Evolutionary conservation across 2,329 filamentous ascomycete genomes (phyloP), one percentile per base, ranked within the genome.

Genomic region (Epichloe elymi): DNA sequence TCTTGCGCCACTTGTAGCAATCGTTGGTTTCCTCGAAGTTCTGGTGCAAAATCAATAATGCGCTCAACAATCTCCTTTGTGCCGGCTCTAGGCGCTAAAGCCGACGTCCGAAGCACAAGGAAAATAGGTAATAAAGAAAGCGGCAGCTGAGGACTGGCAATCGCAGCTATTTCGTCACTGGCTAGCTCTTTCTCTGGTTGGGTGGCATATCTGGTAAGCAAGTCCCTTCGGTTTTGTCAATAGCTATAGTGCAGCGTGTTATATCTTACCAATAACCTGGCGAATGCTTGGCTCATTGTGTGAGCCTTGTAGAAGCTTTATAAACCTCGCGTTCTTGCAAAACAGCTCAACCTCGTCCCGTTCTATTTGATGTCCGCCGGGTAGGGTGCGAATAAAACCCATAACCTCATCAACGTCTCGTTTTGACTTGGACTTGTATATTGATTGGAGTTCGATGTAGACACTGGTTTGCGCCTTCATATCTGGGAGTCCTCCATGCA

Each of bases 391-490:
- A 41, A 88, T 82, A 12, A 69, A 79, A 12, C 74, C 69, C 3
- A 88, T 69, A 2, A 97, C 85, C 65, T 95, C 85, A 33, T 79
- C 77, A 14, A 83, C 72, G 61, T 98, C 93, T 60, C 78, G 72
- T 36, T 85, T 81, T 42, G 93, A 89, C 67, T 95, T 95, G 20
- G 74, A 69, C 68, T 95, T 96, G 78, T 97, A 98, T 53, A 97
- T 80, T 59, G 86, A 91, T 65, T 97, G 93, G 12, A 98, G 76
- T 60, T 83, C 76, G 57, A 98, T 85, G 70, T 98, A 98, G 55
- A 94, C 85, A 51, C 76, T 80, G 3, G 90, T 95, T 63, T 91
- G 80, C 3, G 93, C 89, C 71, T 98, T 98, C 93, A 98, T 98
- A 65, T 98, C 93, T 2, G 94, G 93, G 2, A 98, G 73, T 3